Evolutionary conservation across 2,329 filamentous ascomycete genomes (phyloP), one percentile per base, ranked within the genome.

Genomic region (Neofusicoccum ribis): DNA sequence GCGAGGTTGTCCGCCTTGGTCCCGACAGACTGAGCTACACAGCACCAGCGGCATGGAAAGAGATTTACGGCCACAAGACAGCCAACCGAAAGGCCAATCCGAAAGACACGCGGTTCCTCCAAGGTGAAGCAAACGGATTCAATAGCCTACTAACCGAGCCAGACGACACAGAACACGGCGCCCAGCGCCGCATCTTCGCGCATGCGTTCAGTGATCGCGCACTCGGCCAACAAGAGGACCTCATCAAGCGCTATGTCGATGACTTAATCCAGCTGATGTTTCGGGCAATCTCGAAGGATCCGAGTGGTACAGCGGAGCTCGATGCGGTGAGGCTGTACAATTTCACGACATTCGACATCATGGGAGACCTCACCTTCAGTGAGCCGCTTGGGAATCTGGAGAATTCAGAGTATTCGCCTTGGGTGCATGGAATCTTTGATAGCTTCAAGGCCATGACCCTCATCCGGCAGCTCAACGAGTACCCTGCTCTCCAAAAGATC

Each of bases 11-110:
- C 0, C 74, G 80, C 8, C 65, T 81, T 2, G 71, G 73, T 0
- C 80, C 80, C 0, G 75, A 74, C 17, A 77, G 82, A 63, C 62
- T 81, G 0, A 80, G 79, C 2, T 81, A 80, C 70, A 80, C 73
- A 54, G 75, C 77, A 3, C 77, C 80, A 1, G 76, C 74, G 17
- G 63, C 66, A 31, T 67, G 66, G 63, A 62, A 62, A 34, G 66
- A 67, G 15, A 65, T 66, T 39, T 66, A 63, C 52, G 66, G 64
- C 14, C 61, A 69, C 51, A 36, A 62, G 12, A 41, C 31, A 17
- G 67, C 64, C 8, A 46, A 43, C 27, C 41, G 17, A 27, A 37
- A 39, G 7, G n/a, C 41, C 27, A 46, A n/a, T 9, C 56, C 56
- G 3, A 60, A 56, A 62, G 60, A 66, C 41, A 31, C 31, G 3